Percentiles rank a stretch among this genome's conserved stretches.
phyloP scores from a whole-genome alignment of 345 rosid genomes.

The Eucalyptus pauciflora region DNA sequence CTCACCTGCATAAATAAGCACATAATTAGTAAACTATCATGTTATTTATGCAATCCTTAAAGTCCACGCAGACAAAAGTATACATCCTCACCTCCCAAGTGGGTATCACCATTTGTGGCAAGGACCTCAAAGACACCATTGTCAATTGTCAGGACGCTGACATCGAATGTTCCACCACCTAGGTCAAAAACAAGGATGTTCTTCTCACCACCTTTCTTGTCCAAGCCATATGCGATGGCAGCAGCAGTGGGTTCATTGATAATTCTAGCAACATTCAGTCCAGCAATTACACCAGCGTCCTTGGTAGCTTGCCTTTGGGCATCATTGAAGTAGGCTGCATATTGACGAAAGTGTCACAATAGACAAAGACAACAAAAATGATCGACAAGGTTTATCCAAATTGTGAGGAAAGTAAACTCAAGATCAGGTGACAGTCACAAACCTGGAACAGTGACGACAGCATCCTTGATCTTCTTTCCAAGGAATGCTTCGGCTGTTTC shows the following conservation, averaged over 20 bases:
- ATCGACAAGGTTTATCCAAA: background rate
- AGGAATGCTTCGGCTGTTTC: constrained; percentile 97
- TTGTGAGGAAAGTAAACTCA: background rate
- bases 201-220: constrained; percentile 97
- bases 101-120: constrained; percentile 96
- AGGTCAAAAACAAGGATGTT: constrained; percentile 97
- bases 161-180: constrained; percentile 99
- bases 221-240: constrained; percentile 95
- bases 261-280: constrained; percentile 92
- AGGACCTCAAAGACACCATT: constrained; percentile 98
- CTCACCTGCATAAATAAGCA: constrained; percentile 48
- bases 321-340: constrained; percentile 93
- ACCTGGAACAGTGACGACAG: constrained; percentile 99
- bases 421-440: background rate
- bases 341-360: background rate
- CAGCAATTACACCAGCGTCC: constrained; percentile 95
- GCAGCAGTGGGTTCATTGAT: constrained; percentile 99
- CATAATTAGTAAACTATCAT: background rate
- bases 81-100: constrained; percentile 76
- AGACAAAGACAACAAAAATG: background rate
- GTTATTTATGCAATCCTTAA: background rate
- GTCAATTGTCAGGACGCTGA: constrained; percentile 88
- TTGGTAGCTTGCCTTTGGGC: constrained; percentile 99
- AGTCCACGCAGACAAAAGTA: background rate
- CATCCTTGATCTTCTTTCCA: constrained; percentile 98